These are phyloP conservation scores for Dalbergia oliveri DNA, from an alignment of 306 rosid species.

Conservation along the genomic window DNA sequence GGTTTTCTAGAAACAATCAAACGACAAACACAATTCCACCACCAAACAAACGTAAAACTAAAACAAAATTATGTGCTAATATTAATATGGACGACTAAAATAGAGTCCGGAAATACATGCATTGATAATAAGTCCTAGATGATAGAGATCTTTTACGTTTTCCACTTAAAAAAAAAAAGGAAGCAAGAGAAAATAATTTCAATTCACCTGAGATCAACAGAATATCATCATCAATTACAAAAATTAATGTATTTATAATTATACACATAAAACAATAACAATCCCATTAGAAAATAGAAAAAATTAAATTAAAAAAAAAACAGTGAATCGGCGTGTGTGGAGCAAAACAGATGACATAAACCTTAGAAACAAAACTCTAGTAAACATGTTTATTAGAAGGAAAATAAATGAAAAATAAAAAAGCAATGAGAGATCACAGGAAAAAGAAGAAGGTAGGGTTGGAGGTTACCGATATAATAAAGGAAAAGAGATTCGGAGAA, in stretches of 20 bases:
- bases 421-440: neutral
- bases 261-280: constrained; percentile 5
- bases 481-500: constrained; percentile 14
- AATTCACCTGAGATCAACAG: neutral
- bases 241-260: neutral
- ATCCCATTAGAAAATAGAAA: neutral
- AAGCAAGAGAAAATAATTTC: neutral
- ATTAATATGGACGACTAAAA: neutral
- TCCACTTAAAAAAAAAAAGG: neutral
- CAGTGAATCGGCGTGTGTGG: neutral
- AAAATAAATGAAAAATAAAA: neutral
- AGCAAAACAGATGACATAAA: neutral
- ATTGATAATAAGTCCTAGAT: neutral
- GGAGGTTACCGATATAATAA: neutral
- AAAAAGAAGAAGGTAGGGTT: neutral
- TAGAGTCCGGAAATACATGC: neutral
- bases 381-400: neutral
- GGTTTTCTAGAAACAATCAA: neutral
- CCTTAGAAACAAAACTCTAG: neutral
- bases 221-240: neutral
- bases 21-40: neutral
- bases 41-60: neutral
- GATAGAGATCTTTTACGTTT: neutral
- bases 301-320: neutral
- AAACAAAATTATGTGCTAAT: neutral